Base-by-base conservation (phyloP, 2,329 filamentous ascomycete species). In the Fusarium ramigenum region DNA sequence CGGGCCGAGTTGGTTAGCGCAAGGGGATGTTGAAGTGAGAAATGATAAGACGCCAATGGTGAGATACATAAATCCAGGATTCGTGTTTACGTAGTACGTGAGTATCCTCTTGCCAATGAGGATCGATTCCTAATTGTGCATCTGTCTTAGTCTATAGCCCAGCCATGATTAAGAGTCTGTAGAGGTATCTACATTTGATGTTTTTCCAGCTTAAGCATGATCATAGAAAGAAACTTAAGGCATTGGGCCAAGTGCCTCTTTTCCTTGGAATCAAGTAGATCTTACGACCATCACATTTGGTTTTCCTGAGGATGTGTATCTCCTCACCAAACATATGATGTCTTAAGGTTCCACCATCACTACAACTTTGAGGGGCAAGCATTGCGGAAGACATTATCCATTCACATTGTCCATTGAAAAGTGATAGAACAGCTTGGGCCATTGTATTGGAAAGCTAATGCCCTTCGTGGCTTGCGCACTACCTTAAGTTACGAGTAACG, bases 1-100 rank as follows among this genome's bases (percentile, higher is more conserved):
- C 70, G 72, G 72, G 67, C 72, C 72, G 72, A 74, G 69, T 44
- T 43, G 43, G 34, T 59, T 68, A 64, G 61, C 43, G 66, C 30
- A 74, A 54, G 67, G 69, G 60, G 47, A 28, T 46, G 58, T 57
- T 43, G 39, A 64, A 23, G 40, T 30, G 54, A 64, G 44, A 59
- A 59, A 39, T 52, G 58, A 66, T 71, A 62, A 61, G 54, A 49
- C 25, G 23, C 46, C 39, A 50, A 39, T 43, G 23, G 43, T 63
- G 61, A 54, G 52, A 63, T 63, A 36, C 36, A 36, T 36, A 44
- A 68, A 52, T 53, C 36, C 36, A 68, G 40, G 50, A 30, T 63
- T 58, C 68, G 58, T 69, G 34, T 52, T 63, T 69, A 65, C 46
- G 16, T 36, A 18, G 34, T 36, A 16, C 15, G 43, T 65, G 53